These are phyloP conservation scores for Aspergillus kassunensis DNA, from an alignment of 495 filamentous ascomycete genomes.

Conservation along the genomic window DNA sequence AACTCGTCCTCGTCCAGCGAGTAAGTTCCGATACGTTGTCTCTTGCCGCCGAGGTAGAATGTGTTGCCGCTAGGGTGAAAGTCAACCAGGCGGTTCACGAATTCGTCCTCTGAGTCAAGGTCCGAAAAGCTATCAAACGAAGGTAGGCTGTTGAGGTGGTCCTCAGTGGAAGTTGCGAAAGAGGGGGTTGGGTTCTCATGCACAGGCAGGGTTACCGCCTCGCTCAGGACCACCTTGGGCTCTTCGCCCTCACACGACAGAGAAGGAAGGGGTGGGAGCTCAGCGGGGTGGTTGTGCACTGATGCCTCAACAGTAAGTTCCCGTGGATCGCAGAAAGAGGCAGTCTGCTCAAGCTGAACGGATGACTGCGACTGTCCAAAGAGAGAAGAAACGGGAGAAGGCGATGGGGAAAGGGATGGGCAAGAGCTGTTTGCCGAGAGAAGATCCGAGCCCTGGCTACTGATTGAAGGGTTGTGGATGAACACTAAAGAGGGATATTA, in stretches of 20 bases:
- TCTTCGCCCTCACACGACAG: slow-evolving; percentile 71
- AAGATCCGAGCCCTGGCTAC: slow-evolving; percentile 64
- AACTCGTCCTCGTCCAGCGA: slow-evolving; percentile 71
- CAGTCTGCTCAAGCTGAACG: slow-evolving; percentile 31
- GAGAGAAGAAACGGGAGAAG: slow-evolving; percentile 61
- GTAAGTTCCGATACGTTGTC: slow-evolving; percentile 66
- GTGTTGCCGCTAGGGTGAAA: slow-evolving; percentile 57
- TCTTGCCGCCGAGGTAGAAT: slow-evolving; percentile 67
- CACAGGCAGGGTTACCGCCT: slow-evolving; percentile 52
- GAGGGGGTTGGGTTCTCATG: slow-evolving; percentile 46
- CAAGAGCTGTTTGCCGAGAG: slow-evolving; percentile 64
- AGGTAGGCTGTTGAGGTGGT: slow-evolving; percentile 60
- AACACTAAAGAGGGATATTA: slow-evolving; percentile 57
- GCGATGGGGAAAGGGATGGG: slow-evolving; percentile 78
- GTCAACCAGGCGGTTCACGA: slow-evolving; percentile 71
- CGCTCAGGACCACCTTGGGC: slow-evolving; percentile 68
- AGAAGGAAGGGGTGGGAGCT: slow-evolving; percentile 67
- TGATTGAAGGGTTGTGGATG: slow-evolving; percentile 69
- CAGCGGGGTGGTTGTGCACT: slow-evolving; percentile 49
- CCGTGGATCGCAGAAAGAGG: slow-evolving; percentile 83
- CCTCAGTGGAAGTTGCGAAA: slow-evolving; percentile 45
- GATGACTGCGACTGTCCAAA: slow-evolving; percentile 61
- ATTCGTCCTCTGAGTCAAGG: slow-evolving; percentile 89
- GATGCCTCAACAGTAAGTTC: slow-evolving; percentile 77
- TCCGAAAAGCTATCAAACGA: slow-evolving; percentile 84